A percentile compares a stretch with the other conserved stretches of the same genome.
Evolutionary conservation across 768 basidiomycete species (phyloP).

Genomic region (Clathrus columnatus): DNA sequence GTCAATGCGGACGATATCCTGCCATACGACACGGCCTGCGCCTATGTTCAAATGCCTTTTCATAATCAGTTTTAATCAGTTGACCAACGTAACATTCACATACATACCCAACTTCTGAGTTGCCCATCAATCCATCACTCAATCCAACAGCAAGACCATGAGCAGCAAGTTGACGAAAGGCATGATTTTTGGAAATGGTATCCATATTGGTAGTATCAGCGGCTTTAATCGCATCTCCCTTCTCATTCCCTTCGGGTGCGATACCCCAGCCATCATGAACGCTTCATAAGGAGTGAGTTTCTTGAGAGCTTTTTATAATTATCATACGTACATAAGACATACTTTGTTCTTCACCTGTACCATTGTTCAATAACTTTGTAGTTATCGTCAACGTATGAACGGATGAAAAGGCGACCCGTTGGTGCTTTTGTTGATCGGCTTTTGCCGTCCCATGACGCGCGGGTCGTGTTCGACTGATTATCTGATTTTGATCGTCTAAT

Average conservation of each 20-base stretch:
- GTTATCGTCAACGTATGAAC: neutral
- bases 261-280: conserved; percentile 98
- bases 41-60: conserved; percentile 90
- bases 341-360: conserved; percentile 72
- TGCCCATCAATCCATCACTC: conserved; percentile 93
- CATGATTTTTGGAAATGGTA: conserved; percentile 66
- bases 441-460: neutral
- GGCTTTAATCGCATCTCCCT: conserved; percentile 85
- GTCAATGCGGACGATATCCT: conserved; percentile 94
- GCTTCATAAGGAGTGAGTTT: conserved; percentile 27
- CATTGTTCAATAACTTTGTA: neutral
- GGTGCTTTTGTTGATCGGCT: neutral
- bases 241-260: conserved; percentile 51
- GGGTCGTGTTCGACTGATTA: neutral
- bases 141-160: conserved; percentile 91
- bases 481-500: neutral
- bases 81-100: too few species aligned
- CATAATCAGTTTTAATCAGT: too few species aligned
- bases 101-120: conserved; percentile 95
- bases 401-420: neutral
- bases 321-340: conserved; percentile 69
- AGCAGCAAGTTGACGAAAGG: conserved; percentile 64
- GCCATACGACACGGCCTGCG: conserved; percentile 93
- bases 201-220: conserved; percentile 87
- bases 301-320: neutral